Conservation (phyloP, 2,329 filamentous ascomycete genomes). For the Didymella keratinophila region DNA sequence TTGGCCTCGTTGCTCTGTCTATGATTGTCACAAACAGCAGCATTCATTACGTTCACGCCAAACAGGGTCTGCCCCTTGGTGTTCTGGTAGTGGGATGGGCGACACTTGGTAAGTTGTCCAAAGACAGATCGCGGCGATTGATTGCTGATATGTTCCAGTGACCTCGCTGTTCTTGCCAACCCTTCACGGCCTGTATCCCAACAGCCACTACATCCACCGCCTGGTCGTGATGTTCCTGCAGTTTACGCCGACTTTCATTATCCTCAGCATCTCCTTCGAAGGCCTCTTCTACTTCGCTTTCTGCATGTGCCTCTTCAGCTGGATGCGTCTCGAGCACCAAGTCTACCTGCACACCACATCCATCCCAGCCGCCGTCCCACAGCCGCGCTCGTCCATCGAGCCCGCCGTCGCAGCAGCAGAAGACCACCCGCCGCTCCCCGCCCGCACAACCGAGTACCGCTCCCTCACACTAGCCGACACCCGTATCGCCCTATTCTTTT, state of each 20-base stretch:
- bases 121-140: not conserved
- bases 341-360: conserved; percentile 61
- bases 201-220: conserved; percentile 88
- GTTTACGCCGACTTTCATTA: conserved; percentile 92
- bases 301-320: conserved; percentile 79
- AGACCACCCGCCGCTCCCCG: conserved; percentile 42
- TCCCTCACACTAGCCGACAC: conserved; percentile 81
- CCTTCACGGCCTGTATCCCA: conserved; percentile 80
- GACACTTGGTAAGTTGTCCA: conserved; percentile 67
- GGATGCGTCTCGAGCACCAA: conserved; percentile 90
- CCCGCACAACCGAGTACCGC: conserved; percentile 60
- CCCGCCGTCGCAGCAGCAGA: conserved; percentile 52
- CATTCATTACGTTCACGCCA: conserved; percentile 83
- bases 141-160: conserved; percentile 59
- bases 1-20: conserved; percentile 80
- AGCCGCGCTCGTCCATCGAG: conserved; percentile 39
- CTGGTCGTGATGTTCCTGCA: conserved; percentile 89
- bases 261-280: conserved; percentile 96
- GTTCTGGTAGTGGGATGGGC: conserved; percentile 89
- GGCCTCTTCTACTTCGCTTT: conserved; percentile 95
- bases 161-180: conserved; percentile 80
- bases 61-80: conserved; percentile 81
- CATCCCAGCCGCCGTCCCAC: conserved; percentile 18
- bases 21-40: conserved; percentile 89
- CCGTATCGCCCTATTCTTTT: conserved; percentile 91